Conservation (phyloP, 371 early-diverging fungal species). For the Apophysomyces variabilis region DNA sequence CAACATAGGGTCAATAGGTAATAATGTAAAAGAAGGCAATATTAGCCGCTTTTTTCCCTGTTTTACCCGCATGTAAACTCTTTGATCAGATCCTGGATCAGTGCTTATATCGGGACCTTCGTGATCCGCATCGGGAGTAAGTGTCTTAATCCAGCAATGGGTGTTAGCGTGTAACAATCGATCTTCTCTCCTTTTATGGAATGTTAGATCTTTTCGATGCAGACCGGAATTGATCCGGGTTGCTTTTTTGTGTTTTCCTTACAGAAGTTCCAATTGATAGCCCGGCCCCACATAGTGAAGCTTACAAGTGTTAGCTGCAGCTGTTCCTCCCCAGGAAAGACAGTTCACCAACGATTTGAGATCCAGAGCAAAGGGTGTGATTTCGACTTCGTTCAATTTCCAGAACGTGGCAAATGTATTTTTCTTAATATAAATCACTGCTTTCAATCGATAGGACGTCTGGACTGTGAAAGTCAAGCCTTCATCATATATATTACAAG, state of each 20-base stretch:
- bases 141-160: conserved; percentile 29
- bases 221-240: background rate
- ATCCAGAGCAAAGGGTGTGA: conserved; percentile 35
- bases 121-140: conserved; percentile 39
- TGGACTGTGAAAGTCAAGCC: conserved; percentile 42
- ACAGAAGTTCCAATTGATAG: conserved; percentile 29
- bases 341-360: conserved; percentile 34
- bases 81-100: conserved; percentile 17
- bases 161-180: conserved; percentile 22
- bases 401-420: conserved; percentile 34
- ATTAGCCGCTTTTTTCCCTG: too few relatives aligned
- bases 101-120: conserved; percentile 23
- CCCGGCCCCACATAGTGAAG: conserved; percentile 38
- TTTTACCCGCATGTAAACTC: conserved; percentile 35
- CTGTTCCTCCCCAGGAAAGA: conserved; percentile 22
- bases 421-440: conserved; percentile 37
- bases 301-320: conserved; percentile 31
- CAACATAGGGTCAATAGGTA: too few relatives aligned
- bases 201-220: background rate
- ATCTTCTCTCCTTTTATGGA: conserved; percentile 24
- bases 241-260: conserved; percentile 1
- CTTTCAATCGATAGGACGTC: conserved; percentile 34
- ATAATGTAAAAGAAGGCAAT: too few relatives aligned
- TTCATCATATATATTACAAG: conserved; percentile 38
- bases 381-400: conserved; percentile 15